Evolutionary conservation across 495 filamentous ascomycete genomes (phyloP).

Genomic region (Collariella sp.): DNA sequence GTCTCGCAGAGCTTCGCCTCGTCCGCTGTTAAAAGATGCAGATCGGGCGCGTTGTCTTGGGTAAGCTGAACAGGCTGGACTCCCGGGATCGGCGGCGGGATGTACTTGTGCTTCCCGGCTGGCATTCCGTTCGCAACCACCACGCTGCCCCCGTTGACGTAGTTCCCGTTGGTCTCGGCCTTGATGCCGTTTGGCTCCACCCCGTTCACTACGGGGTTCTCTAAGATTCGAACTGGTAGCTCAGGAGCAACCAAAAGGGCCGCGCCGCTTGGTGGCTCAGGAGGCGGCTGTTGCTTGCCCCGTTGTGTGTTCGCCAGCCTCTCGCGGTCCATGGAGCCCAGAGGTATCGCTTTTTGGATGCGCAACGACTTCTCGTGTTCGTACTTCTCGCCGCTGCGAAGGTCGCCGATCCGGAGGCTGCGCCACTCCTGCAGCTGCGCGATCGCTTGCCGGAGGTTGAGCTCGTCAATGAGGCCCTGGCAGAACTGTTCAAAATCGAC

Average conservation of each 20-base stretch:
- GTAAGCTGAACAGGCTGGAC: slow-evolving; percentile 60
- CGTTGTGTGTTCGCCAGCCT: slow-evolving; percentile 57
- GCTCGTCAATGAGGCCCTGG: slow-evolving; percentile 76
- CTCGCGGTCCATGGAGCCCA: slow-evolving; percentile 72
- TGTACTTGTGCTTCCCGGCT: slow-evolving; percentile 32
- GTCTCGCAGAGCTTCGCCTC: slow-evolving; percentile 79
- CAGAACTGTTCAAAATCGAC: slow-evolving; percentile 81
- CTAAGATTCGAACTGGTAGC: slow-evolving; percentile 48
- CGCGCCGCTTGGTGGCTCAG: slow-evolving; percentile 63
- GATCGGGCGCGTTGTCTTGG: slow-evolving; percentile 68
- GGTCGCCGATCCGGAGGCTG: slow-evolving; percentile 66
- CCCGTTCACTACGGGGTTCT: slow-evolving; percentile 15
- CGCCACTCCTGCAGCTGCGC: slow-evolving; percentile 91
- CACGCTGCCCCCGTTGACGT: slow-evolving; percentile 36
- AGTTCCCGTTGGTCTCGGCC: slow-evolving; percentile 29
- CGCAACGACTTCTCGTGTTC: slow-evolving; percentile 79
- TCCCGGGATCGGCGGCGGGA: slow-evolving; percentile 42
- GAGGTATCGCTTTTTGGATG: slow-evolving; percentile 58
- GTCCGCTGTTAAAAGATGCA: slow-evolving; percentile 77
- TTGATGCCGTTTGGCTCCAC: slow-evolving; percentile 17
- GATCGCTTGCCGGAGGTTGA: slow-evolving; percentile 84
- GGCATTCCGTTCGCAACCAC: slow-evolving; percentile 32
- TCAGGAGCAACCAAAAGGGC: slow-evolving; percentile 69
- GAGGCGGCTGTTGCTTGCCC: slow-evolving; percentile 46
- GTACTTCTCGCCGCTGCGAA: slow-evolving; percentile 86